A percentile compares a stretch with the other conserved stretches of the same genome.
Evolutionary conservation across 169 alveolate genomes (phyloP).

Genomic region (Sarcocystis neurona): DNA sequence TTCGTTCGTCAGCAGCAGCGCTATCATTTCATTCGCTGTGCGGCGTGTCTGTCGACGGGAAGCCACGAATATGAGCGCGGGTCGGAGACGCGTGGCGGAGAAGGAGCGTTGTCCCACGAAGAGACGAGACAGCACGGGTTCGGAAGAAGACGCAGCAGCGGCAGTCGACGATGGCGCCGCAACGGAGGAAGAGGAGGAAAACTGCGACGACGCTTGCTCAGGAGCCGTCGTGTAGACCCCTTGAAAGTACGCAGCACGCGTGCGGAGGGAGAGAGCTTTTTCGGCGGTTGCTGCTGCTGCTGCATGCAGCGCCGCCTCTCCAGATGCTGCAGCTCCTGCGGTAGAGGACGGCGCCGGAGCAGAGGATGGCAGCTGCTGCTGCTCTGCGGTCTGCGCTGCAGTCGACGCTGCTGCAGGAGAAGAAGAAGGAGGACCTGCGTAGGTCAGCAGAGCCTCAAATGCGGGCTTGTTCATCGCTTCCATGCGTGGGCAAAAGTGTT

Average conservation of each 20-base stretch:
- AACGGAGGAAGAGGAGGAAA: conserved; percentile 17
- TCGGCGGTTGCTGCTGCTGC: background rate
- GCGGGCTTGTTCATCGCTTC: conserved; percentile 96
- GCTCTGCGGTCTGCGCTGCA: too few species aligned
- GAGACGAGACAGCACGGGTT: too few species aligned
- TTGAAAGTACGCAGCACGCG: background rate
- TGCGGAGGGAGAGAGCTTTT: too few species aligned
- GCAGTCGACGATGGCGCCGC: background rate
- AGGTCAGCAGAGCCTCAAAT: conserved; percentile 89
- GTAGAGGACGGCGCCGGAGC: background rate
- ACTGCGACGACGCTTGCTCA: too few species aligned
- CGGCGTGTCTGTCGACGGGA: conserved; percentile 97
- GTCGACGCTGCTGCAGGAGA: too few species aligned
- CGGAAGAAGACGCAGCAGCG: conserved; percentile 4
- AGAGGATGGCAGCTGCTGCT: background rate
- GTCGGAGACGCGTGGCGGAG: conserved; percentile 64
- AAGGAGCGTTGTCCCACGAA: too few species aligned
- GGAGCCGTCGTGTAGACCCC: conserved; percentile 22
- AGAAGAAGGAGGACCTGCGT: conserved; percentile 89
- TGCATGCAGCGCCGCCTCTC: background rate
- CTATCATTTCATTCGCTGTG: conserved; percentile 94
- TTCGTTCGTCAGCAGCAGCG: conserved; percentile 48
- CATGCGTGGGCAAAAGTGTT: conserved; percentile 96
- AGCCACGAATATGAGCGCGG: conserved; percentile 96
- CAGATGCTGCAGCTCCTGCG: background rate